These are phyloP conservation scores for Pleurozium schreberi DNA, from an alignment of 225 moss, liverwort and hornwort genomes.

Conservation along the genomic window DNA sequence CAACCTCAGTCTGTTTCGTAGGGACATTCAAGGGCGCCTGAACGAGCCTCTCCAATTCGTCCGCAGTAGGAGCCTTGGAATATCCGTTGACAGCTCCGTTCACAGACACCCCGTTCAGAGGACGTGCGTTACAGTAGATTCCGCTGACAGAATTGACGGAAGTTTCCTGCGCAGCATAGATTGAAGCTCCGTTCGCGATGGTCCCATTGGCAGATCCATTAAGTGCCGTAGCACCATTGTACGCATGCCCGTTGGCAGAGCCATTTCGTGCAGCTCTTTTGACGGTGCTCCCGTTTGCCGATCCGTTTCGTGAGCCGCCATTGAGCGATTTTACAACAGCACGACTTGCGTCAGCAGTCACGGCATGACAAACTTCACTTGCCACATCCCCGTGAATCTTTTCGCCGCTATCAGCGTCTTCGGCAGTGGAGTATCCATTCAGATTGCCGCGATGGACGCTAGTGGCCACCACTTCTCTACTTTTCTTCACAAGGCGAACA, in stretches of 20 bases:
- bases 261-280: constrained; percentile 9
- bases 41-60: constrained; percentile 31
- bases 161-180: neutral
- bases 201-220: constrained; percentile 14
- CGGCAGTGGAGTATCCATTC: constrained; percentile 15
- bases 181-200: constrained; percentile 4
- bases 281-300: constrained; percentile 3
- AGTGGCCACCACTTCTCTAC: constrained; percentile 5
- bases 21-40: constrained; percentile 9
- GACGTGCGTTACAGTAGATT: neutral
- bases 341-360: neutral
- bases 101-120: constrained; percentile 4
- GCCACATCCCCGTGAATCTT: neutral
- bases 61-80: constrained; percentile 14
- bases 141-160: constrained; percentile 7
- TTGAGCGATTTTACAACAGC: constrained; percentile 5
- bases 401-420: constrained; percentile 1
- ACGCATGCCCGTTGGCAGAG: neutral
- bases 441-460: constrained; percentile 11
- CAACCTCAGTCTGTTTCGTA: constrained; percentile 5
- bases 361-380: constrained; percentile 7
- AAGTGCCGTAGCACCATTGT: neutral
- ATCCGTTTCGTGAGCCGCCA: constrained; percentile 7
- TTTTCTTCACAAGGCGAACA: neutral
- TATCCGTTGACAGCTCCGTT: constrained; percentile 19